A percentile compares a stretch with the other conserved stretches of the same genome.
Evolutionary conservation across 2,329 filamentous ascomycete species (phyloP).

Genomic region (Colletotrichum sp.): DNA sequence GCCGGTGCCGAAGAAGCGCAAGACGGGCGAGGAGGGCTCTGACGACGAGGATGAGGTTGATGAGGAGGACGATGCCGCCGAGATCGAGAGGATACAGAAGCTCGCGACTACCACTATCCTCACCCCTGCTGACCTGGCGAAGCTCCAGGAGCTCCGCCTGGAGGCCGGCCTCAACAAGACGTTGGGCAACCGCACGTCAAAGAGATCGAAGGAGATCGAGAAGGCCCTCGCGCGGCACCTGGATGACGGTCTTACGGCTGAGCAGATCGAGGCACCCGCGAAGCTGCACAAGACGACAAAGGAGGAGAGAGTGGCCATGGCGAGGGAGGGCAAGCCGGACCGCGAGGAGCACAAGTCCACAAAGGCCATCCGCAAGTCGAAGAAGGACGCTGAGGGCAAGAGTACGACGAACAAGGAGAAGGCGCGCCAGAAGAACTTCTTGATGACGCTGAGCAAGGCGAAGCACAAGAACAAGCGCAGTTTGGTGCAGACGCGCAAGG

Average conservation of each 20-base stretch:
- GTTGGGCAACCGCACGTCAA: conserved; percentile 43
- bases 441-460: conserved; percentile 97
- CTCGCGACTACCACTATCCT: conserved; percentile 93
- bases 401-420: conserved; percentile 98
- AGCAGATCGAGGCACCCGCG: conserved; percentile 87
- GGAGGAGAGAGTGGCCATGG: conserved; percentile 85
- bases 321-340: conserved; percentile 80
- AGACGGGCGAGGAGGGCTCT: conserved; percentile 26
- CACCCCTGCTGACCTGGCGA: conserved; percentile 94
- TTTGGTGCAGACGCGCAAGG: conserved; percentile 82
- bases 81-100: conserved; percentile 63
- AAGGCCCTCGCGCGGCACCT: conserved; percentile 65
- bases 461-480: conserved; percentile 95
- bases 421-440: conserved; percentile 94
- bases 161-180: conserved; percentile 73
- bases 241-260: conserved; percentile 89
- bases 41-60: conserved; percentile 34
- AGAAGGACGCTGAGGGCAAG: conserved; percentile 90
- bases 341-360: conserved; percentile 84
- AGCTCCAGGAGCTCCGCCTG: conserved; percentile 86
- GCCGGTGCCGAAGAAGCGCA: conserved; percentile 57
- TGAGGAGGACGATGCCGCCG: conserved; percentile 48
- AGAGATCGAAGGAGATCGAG: conserved; percentile 50
- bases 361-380: conserved; percentile 81
- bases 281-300: conserved; percentile 84